Conservation (phyloP, 345 rosid species). For the Populus deltoides region DNA sequence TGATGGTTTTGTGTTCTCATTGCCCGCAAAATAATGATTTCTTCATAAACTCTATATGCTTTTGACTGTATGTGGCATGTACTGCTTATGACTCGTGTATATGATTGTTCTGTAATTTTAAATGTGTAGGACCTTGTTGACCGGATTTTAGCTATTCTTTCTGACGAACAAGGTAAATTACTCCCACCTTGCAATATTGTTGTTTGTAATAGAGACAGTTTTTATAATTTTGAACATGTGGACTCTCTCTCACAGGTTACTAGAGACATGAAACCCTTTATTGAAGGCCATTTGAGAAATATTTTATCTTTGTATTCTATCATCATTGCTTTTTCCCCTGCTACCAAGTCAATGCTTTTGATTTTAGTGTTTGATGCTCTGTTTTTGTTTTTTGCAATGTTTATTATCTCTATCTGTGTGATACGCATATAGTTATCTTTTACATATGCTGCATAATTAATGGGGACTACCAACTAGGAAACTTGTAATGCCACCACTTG, state of each 20-base stretch:
- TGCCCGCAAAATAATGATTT: background rate
- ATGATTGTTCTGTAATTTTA: background rate
- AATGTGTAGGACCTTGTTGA: conserved; percentile 78
- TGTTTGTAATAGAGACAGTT: background rate
- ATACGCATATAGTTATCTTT: background rate
- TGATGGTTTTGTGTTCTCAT: background rate
- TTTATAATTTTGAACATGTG: background rate
- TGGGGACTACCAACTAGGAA: background rate
- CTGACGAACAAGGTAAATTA: conserved; percentile 71
- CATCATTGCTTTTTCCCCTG: background rate
- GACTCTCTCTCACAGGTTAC: background rate
- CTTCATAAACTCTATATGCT: background rate
- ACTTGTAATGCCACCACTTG: background rate
- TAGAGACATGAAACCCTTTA: background rate
- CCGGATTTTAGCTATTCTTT: conserved; percentile 59
- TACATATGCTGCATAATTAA: background rate
- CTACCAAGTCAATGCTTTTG: background rate
- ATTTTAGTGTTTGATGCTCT: background rate
- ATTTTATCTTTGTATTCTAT: background rate
- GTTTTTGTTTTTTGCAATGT: background rate
- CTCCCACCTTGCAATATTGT: background rate
- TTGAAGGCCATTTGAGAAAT: background rate
- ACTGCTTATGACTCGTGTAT: background rate
- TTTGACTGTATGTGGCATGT: background rate
- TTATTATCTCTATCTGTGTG: background rate